These are phyloP conservation scores for Eimeria nieschulzi DNA, from an alignment of 169 alveolate species.

Conservation along the genomic window DNA sequence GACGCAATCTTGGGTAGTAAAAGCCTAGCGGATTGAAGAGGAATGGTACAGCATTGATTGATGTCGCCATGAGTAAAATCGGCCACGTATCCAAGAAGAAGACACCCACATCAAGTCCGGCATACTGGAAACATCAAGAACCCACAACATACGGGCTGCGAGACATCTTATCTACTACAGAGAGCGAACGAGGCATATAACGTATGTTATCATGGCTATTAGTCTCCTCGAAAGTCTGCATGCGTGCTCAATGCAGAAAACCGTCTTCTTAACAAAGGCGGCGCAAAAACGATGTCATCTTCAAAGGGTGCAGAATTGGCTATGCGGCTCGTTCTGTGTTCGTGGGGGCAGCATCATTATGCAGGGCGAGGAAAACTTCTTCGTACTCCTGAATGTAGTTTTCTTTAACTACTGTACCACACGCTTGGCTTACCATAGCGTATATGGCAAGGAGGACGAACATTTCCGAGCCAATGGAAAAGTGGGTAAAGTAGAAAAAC, in stretches of 20 bases:
- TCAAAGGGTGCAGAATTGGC: too few species aligned
- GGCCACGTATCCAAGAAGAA: constrained; percentile 71
- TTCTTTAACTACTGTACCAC: not conserved
- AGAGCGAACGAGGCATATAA: too few species aligned
- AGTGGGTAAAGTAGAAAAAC: constrained; percentile 72
- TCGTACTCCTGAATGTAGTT: too few species aligned
- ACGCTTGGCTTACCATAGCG: constrained; percentile 45
- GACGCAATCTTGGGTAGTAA: constrained; percentile 71
- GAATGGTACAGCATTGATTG: constrained; percentile 70
- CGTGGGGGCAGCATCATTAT: too few species aligned
- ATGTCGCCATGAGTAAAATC: constrained; percentile 65
- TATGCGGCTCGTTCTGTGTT: too few species aligned
- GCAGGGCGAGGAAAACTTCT: too few species aligned
- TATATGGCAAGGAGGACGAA: constrained; percentile 57
- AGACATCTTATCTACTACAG: too few species aligned
- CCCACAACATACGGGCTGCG: not conserved
- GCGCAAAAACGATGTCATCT: too few species aligned
- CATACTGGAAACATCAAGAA: constrained; percentile 60
- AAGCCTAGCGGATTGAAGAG: constrained; percentile 72
- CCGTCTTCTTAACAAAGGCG: too few species aligned
- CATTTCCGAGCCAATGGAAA: constrained; percentile 70
- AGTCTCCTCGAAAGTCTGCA: too few species aligned
- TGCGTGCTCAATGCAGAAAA: too few species aligned
- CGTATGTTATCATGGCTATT: too few species aligned
- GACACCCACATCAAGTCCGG: constrained; percentile 66